Conservation (phyloP, 371 early-diverging fungal species). For the Chytridium lagenaria region DNA sequence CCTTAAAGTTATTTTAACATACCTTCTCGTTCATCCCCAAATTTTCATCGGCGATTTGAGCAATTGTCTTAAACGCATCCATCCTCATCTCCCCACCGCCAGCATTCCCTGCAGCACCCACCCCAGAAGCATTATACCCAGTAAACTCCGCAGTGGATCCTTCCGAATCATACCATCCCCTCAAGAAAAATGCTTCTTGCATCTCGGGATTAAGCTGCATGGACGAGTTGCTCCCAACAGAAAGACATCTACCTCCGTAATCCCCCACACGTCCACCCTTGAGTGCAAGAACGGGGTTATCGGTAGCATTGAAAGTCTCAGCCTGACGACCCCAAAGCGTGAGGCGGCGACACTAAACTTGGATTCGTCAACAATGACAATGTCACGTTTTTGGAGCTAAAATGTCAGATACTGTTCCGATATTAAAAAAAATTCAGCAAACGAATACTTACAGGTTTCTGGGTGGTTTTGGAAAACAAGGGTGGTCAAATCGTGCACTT, state of each 20-base stretch:
- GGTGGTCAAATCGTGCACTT: slow-evolving; percentile 64
- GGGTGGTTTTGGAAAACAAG: slow-evolving; percentile 73
- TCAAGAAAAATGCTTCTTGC: slow-evolving; percentile 77
- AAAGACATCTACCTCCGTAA: slow-evolving; percentile 78
- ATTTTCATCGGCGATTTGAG: slow-evolving; percentile 68
- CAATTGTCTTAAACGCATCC: slow-evolving; percentile 54
- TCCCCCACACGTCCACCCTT: slow-evolving; percentile 87
- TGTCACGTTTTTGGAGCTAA: slow-evolving; percentile 82
- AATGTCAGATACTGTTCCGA: too few species aligned
- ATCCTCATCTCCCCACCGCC: slow-evolving; percentile 18
- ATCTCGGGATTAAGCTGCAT: slow-evolving; percentile 83
- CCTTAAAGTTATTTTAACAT: neutral
- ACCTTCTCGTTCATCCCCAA: slow-evolving; percentile 70
- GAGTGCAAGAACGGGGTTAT: slow-evolving; percentile 76
- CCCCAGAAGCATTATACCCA: slow-evolving; percentile 41
- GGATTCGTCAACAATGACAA: slow-evolving; percentile 82
- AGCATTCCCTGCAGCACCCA: slow-evolving; percentile 40
- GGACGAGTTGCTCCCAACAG: slow-evolving; percentile 59
- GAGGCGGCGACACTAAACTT: slow-evolving; percentile 70
- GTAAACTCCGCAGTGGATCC: slow-evolving; percentile 48
- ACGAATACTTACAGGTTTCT: slow-evolving; percentile 64
- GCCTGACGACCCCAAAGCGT: slow-evolving; percentile 94
- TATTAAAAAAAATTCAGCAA: neutral
- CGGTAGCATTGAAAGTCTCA: slow-evolving; percentile 62
- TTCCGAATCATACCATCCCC: slow-evolving; percentile 82